Evolutionary conservation across 768 basidiomycete species (phyloP).

Genomic region (Pisolithus albus): DNA sequence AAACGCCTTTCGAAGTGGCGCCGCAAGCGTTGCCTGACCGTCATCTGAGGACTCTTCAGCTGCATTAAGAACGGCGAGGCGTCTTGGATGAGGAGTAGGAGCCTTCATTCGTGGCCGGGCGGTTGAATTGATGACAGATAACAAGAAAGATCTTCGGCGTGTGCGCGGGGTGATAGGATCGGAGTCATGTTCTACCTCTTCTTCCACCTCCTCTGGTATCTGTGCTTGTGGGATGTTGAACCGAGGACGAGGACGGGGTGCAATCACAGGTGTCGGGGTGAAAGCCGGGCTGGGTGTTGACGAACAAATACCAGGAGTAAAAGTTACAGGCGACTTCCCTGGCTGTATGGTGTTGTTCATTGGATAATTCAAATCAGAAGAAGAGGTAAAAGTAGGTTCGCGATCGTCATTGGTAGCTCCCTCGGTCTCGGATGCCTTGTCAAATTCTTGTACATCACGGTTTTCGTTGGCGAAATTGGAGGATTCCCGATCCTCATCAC

Average conservation of each 20-base stretch:
- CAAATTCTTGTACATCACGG: slow-evolving; percentile 15
- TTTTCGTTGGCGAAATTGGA: slow-evolving; percentile 3
- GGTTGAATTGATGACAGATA: slow-evolving; percentile 79
- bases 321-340: slow-evolving; percentile 29
- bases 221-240: slow-evolving; percentile 47
- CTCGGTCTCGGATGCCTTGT: slow-evolving; percentile 17
- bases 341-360: slow-evolving; percentile 21
- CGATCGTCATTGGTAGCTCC: slow-evolving; percentile 23
- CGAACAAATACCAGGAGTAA: slow-evolving; percentile 44
- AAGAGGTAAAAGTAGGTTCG: slow-evolving; percentile 72
- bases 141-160: slow-evolving; percentile 73
- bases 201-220: slow-evolving; percentile 28
- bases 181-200: slow-evolving; percentile 28
- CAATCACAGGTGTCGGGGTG: slow-evolving; percentile 65
- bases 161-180: slow-evolving; percentile 62
- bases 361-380: slow-evolving; percentile 36
- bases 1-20: slow-evolving; percentile 46
- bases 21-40: slow-evolving; percentile 26
- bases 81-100: slow-evolving; percentile 45
- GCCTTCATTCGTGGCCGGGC: slow-evolving; percentile 56
- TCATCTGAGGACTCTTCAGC: slow-evolving; percentile 29
- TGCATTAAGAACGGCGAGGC: slow-evolving; percentile 57
- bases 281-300: slow-evolving; percentile 50
- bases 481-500: slow-evolving; percentile 9
- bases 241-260: slow-evolving; percentile 53